Evolutionary conservation across 139 green algal species (phyloP).

Genomic region (Chlorella sp.): DNA sequence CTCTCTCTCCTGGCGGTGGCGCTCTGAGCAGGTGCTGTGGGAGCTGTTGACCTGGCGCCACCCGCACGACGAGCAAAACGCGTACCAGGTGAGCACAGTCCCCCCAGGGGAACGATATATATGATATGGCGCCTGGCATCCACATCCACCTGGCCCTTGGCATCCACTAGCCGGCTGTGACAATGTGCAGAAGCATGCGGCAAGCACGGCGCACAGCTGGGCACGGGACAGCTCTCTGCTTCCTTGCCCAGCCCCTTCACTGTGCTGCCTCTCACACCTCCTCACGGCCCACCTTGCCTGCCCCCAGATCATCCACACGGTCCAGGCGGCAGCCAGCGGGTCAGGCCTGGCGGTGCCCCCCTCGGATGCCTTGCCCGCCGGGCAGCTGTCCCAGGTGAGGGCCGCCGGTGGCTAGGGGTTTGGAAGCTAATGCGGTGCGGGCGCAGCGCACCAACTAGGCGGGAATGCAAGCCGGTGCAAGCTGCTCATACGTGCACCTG

Average conservation of each 20-base stretch:
- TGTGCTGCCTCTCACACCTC: background rate
- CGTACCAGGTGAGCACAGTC: constrained; percentile 48
- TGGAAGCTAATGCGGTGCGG: too few relatives aligned
- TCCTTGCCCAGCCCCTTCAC: background rate
- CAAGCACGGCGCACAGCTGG: background rate
- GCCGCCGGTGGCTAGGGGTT: too few relatives aligned
- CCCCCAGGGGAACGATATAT: too few relatives aligned
- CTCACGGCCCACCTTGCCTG: background rate
- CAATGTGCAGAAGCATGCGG: background rate
- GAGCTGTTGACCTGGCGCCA: constrained; percentile 56
- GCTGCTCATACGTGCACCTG: too few relatives aligned
- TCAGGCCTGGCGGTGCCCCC: constrained; percentile 10
- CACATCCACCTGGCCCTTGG: too few relatives aligned
- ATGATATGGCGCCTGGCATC: too few relatives aligned
- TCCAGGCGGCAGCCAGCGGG: background rate
- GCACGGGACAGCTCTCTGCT: background rate
- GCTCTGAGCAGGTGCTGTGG: constrained; percentile 54
- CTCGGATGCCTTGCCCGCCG: constrained; percentile 5
- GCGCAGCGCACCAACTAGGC: too few relatives aligned
- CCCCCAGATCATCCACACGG: constrained; percentile 31
- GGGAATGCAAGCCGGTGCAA: too few relatives aligned
- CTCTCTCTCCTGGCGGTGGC: too few relatives aligned
- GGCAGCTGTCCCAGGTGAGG: background rate
- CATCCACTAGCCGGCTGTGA: too few relatives aligned
- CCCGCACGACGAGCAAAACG: constrained; percentile 45